phyloP scores from a whole-genome alignment of 1,139 yeast genomes.

The Candida dubliniensis region DNA sequence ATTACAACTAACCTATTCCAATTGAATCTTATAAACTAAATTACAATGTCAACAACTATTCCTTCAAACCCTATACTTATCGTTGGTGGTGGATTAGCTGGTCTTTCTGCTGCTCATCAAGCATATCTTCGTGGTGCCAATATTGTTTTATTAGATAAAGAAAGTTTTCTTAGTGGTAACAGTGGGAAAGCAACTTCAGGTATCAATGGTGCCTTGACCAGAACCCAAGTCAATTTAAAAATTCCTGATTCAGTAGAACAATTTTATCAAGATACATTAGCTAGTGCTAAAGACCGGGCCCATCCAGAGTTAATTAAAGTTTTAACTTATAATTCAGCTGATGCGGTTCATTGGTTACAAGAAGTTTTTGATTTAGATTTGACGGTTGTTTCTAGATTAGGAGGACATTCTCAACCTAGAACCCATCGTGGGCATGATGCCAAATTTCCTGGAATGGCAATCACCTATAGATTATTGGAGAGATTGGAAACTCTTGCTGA shows the following conservation, averaged over 20 bases:
- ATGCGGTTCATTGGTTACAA: constrained; percentile 74
- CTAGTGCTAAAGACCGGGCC: constrained; percentile 65
- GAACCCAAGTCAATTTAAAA: constrained; percentile 52
- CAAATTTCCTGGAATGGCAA: constrained; percentile 75
- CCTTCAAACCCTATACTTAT: constrained; percentile 53
- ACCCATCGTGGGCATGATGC: constrained; percentile 73
- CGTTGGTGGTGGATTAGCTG: constrained; percentile 82
- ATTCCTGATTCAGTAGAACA: constrained; percentile 57
- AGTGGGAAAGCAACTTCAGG: constrained; percentile 83
- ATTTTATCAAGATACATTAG: constrained; percentile 65
- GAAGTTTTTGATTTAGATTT: constrained; percentile 59
- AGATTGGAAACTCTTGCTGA: constrained; percentile 51
- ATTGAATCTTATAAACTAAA: not conserved
- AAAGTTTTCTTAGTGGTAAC: constrained; percentile 69
- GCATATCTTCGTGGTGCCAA: constrained; percentile 56
- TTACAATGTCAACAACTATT: constrained; percentile 13
- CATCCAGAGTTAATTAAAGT: constrained; percentile 53
- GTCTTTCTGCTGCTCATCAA: constrained; percentile 73
- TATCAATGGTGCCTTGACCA: constrained; percentile 71
- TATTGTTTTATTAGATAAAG: constrained; percentile 62
- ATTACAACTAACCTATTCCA: not conserved
- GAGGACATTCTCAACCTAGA: constrained; percentile 74
- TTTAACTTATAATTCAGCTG: constrained; percentile 52
- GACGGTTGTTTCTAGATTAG: constrained; percentile 65
- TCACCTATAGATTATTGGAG: constrained; percentile 61